Conservation (phyloP, 805 yeast species). For the Suhomyces vadensis region DNA sequence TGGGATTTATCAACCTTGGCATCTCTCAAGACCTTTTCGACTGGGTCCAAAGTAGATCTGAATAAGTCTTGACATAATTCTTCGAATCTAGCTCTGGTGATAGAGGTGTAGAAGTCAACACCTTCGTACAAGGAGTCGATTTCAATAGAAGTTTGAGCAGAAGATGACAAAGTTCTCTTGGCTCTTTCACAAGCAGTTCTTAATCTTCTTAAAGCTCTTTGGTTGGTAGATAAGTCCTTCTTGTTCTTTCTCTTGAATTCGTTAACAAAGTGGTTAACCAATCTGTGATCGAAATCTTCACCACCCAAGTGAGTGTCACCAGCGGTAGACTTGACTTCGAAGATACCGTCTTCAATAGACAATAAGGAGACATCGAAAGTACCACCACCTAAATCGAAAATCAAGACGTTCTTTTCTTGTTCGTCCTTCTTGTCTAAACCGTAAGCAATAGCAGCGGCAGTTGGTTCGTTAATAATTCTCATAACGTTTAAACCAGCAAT, state of each 20-base stretch:
- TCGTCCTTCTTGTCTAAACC: conserved; percentile 55
- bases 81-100: conserved; percentile 97
- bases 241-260: conserved; percentile 98
- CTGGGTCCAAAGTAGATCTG: conserved; percentile 93
- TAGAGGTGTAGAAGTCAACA: conserved; percentile 92
- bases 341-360: conserved; percentile 50
- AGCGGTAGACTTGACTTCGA: conserved; percentile 51
- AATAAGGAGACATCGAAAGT: conserved; percentile 48
- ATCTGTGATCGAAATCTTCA: conserved; percentile 97
- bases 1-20: conserved; percentile 86
- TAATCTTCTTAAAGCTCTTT: conserved; percentile 97
- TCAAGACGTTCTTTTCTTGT: conserved; percentile 59
- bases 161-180: conserved; percentile 95
- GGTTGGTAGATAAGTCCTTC: conserved; percentile 90
- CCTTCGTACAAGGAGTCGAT: conserved; percentile 95
- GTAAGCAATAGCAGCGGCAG: conserved; percentile 38
- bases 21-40: conserved; percentile 90
- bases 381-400: conserved; percentile 49
- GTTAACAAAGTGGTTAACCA: conserved; percentile 87
- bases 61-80: conserved; percentile 91
- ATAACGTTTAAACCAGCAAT: conserved; percentile 36
- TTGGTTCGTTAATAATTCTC: conserved; percentile 37
- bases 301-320: conserved; percentile 80
- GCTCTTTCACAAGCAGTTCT: conserved; percentile 99
- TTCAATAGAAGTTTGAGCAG: conserved; percentile 93